Evolutionary conservation across 176 grass and related monocot genomes (phyloP), one percentile per base, ranked within the genome.

Genomic region (Phragmites australis): DNA sequence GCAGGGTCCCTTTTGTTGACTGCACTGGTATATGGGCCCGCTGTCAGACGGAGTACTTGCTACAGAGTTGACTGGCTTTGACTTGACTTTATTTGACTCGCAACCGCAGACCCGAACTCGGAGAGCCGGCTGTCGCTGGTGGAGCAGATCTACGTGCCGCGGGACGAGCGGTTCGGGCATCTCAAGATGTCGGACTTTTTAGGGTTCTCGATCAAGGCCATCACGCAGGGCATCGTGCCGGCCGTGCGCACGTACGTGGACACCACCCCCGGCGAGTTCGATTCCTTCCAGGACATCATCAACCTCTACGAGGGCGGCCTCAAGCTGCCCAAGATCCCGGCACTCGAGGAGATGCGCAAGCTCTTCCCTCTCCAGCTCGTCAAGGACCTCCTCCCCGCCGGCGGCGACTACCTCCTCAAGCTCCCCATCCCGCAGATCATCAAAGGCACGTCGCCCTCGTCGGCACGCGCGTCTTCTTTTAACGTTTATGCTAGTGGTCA

Each of bases 161-260:
- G 89, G 9, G 93, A 95, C 14, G 93, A 95, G 82, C 89, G 87
- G 4, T 95, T 95, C 25, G 93, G 82, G 0, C 75, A 90, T 69
- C 78, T 95, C 5, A 95, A 92, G 64, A 86, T 90, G 93, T 47
- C 87, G 0, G 93, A 95, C 56, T 95, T 95, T 37, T 30, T 79
- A 5, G 81, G 84, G 1, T 84, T 83, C 78, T 65, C 87, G 7
- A 21, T 95, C 58, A 95, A 95, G 69, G 87, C 87, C 1, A 26
- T 95, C 10, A 15, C 48, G 31, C 57, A 92, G n/a, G 72, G 84
- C 0, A 48, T 95, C 42, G 9, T 88, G 25, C 93, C 93, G 7
- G 70, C 84, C 42, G 78, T 92, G 21, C 39, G 86, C 43, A 80
- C 84, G 14, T 90, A 87, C 43, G 77, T 84, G 41, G 62, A 90